Evolutionary conservation across 2,329 filamentous ascomycete species (phyloP).

Genomic region (Boeremia lycopersici): DNA sequence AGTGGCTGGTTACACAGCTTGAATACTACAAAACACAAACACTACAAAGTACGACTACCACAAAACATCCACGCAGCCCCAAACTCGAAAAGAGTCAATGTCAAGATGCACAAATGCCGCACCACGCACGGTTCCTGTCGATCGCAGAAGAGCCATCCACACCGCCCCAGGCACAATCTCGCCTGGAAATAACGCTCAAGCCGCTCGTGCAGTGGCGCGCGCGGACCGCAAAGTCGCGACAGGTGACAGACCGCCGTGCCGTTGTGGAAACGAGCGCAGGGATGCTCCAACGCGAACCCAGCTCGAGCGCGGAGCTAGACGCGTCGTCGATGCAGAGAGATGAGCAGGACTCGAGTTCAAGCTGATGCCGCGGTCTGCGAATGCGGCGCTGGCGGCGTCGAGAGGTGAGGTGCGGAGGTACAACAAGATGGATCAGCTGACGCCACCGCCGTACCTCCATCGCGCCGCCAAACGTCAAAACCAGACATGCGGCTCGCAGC

Average conservation of each 20-base stretch:
- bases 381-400: neutral
- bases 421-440: neutral
- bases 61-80: too few relatives aligned
- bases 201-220: neutral
- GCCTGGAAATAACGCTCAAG: neutral
- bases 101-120: neutral
- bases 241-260: constrained; percentile 7
- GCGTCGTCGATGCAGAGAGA: neutral
- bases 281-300: neutral
- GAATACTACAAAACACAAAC: too few relatives aligned
- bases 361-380: neutral
- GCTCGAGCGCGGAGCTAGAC: constrained; percentile 2
- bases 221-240: neutral
- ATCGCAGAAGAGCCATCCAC: neutral
- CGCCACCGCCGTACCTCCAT: too few relatives aligned
- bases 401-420: neutral
- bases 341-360: neutral
- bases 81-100: too few relatives aligned
- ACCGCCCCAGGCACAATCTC: neutral
- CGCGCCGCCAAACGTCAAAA: too few relatives aligned
- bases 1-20: too few relatives aligned
- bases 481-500: neutral
- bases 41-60: too few relatives aligned
- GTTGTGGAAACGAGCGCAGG: neutral
- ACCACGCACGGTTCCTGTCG: neutral